Base-by-base conservation (phyloP, 805 yeast genomes). In the Danielozyma ontarioensis region DNA sequence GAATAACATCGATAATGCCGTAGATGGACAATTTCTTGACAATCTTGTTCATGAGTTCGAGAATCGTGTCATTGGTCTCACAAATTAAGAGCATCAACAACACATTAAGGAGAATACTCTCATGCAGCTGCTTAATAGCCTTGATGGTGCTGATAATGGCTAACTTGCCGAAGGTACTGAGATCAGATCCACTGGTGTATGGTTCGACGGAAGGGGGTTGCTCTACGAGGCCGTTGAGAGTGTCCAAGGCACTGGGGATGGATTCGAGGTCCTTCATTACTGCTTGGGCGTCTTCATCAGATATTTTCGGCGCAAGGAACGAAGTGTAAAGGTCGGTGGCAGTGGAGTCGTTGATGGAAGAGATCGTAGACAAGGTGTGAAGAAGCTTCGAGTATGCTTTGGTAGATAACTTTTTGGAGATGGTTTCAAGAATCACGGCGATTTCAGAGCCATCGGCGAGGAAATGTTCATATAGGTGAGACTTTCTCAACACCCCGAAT, bases 381-480 rank as follows among this genome's bases (percentile, higher is more conserved):
- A 35, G 37, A 8, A 62, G 34, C 28, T 57, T 55, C 21, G 48
- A 41, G 31, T 51, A 48, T 1, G 65, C 48, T 32, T 59, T 58
- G 2, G 44, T 46, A 0, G 70, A 64, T 8, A 66, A 41, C 8
- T 45, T 42, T 5, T 41, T 25, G 4, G 51, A 41, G 12, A 65
- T 39, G 2, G 42, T 37, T 10, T 29, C 33, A 25, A 64, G 46
- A 6, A 62, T 34, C 2, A 36, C 25, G 0, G 51, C 45, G 13
- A 60, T 34, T 19, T 43, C 39, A 4, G 26, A 25, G 3, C 41
- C 46, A 14, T 48, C 45, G 3, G 41, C 30, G 7, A 37, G 36
- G 34, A 55, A 50, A 2, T 36, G 21, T 31, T 65, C 71, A 34
- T 50, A 62, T 27, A 37, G 38, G 40, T 62, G 67, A 2, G 64